phyloP scores from a whole-genome alignment of 2,329 filamentous ascomycete genomes.

The Fusarium luffae region DNA sequence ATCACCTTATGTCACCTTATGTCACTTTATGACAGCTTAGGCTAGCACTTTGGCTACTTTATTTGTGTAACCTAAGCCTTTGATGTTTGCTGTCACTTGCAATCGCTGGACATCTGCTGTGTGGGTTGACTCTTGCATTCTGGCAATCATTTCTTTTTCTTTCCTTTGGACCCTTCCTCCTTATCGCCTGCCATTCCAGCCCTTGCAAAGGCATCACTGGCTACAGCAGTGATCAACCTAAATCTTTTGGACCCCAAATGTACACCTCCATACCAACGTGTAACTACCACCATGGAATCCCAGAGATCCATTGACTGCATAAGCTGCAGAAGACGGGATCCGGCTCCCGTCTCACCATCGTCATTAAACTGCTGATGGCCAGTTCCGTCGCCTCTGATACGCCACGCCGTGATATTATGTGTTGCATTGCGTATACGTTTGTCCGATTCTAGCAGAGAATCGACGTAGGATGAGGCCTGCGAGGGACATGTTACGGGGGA shows the following conservation, averaged over 20 bases:
- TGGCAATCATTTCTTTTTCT: slow-evolving; percentile 25
- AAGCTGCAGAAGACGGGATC: slow-evolving; percentile 83
- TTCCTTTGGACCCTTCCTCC: slow-evolving; percentile 12
- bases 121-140: neutral
- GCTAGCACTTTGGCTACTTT: neutral
- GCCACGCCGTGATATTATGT: slow-evolving; percentile 38
- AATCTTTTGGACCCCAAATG: slow-evolving; percentile 91
- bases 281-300: slow-evolving; percentile 92
- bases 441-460: slow-evolving; percentile 82
- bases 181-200: slow-evolving; percentile 75
- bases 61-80: neutral
- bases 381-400: slow-evolving; percentile 71
- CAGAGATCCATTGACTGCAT: slow-evolving; percentile 96
- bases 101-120: slow-evolving; percentile 2
- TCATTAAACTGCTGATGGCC: slow-evolving; percentile 92
- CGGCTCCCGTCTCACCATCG: slow-evolving; percentile 93
- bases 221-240: slow-evolving; percentile 86
- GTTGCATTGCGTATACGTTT: slow-evolving; percentile 63
- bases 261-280: slow-evolving; percentile 93
- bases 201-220: slow-evolving; percentile 83
- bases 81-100: neutral
- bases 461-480: slow-evolving; percentile 76
- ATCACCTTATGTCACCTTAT: neutral
- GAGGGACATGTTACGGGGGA: slow-evolving; percentile 74
- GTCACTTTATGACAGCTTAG: neutral